Evolutionary conservation across 176 grass and related monocot species (phyloP).

Genomic region (Pharus latifolius): DNA sequence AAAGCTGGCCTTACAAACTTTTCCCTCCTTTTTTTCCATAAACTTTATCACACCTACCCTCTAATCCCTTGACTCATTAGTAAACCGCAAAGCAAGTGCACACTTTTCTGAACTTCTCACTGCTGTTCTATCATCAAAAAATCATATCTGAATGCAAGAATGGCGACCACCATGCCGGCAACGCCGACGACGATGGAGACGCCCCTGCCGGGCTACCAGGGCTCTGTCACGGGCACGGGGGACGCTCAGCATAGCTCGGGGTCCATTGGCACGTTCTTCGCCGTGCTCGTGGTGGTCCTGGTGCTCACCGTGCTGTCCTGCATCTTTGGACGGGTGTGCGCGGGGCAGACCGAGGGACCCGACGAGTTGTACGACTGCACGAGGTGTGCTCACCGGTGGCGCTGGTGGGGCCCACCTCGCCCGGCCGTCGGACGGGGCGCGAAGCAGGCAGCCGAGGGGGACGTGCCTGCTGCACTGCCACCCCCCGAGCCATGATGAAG

Average conservation of each 20-base stretch:
- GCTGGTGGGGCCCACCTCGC: conserved; percentile 21
- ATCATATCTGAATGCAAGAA: conserved; percentile 11
- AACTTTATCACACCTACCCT: conserved; percentile 6
- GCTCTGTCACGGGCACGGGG: not conserved
- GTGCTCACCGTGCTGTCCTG: conserved; percentile 69
- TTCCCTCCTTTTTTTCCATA: not conserved
- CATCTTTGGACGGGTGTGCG: conserved; percentile 58
- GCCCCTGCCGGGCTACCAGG: conserved; percentile 33
- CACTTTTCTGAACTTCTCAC: not conserved
- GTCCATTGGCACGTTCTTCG: conserved; percentile 64
- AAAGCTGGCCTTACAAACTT: conserved; percentile 18
- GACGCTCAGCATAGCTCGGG: not conserved
- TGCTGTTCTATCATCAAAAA: not conserved
- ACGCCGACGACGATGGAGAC: conserved; percentile 9
- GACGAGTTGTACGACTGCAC: conserved; percentile 67
- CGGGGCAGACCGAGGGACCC: conserved; percentile 30
- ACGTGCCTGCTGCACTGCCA: conserved; percentile 17
- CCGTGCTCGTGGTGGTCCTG: conserved; percentile 53
- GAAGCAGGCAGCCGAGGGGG: conserved; percentile 17
- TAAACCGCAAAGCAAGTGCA: conserved; percentile 10
- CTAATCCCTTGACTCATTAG: conserved; percentile 3
- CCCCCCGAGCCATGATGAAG: conserved; percentile 34
- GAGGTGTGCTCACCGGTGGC: conserved; percentile 24
- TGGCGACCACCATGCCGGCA: conserved; percentile 28
- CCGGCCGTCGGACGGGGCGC: conserved; percentile 17